These are phyloP conservation scores for Starmerella stigmatis DNA, from an alignment of 805 yeast species.

Conservation along the genomic window DNA sequence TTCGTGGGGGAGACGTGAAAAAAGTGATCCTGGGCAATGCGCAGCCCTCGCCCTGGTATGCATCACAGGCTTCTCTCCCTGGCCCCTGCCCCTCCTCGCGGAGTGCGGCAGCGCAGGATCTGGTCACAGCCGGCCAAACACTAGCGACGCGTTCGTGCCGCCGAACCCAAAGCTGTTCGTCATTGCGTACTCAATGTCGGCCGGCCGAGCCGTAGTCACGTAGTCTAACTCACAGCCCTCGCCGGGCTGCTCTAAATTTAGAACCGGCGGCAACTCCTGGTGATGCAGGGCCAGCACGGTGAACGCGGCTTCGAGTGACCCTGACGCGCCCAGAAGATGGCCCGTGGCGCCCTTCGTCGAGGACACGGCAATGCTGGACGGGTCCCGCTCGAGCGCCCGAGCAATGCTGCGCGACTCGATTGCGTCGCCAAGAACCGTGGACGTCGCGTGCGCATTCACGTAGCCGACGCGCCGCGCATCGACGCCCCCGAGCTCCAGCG, in stretches of 20 bases:
- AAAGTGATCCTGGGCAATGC: constrained; percentile 4
- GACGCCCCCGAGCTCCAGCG: constrained; percentile 44
- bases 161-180: constrained; percentile 96
- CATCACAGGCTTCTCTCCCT: no score
- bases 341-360: constrained; percentile 91
- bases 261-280: constrained; percentile 62
- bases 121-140: constrained; percentile 24
- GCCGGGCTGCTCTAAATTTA: constrained; percentile 52
- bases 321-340: constrained; percentile 92
- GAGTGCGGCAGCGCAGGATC: no score
- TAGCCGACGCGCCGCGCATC: constrained; percentile 49
- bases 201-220: constrained; percentile 39
- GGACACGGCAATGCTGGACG: constrained; percentile 35
- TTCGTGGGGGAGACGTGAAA: neutral
- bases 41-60: constrained; percentile 2
- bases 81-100: no score
- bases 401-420: constrained; percentile 75
- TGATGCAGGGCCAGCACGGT: constrained; percentile 55
- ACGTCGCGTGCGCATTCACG: constrained; percentile 94
- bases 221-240: constrained; percentile 41
- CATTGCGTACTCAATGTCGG: constrained; percentile 48
- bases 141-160: constrained; percentile 76
- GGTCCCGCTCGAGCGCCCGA: constrained; percentile 31
- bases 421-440: constrained; percentile 77
- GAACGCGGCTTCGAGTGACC: constrained; percentile 82